These are phyloP conservation scores for Serendipita sp. DNA, from an alignment of 768 basidiomycete genomes.

Conservation along the genomic window DNA sequence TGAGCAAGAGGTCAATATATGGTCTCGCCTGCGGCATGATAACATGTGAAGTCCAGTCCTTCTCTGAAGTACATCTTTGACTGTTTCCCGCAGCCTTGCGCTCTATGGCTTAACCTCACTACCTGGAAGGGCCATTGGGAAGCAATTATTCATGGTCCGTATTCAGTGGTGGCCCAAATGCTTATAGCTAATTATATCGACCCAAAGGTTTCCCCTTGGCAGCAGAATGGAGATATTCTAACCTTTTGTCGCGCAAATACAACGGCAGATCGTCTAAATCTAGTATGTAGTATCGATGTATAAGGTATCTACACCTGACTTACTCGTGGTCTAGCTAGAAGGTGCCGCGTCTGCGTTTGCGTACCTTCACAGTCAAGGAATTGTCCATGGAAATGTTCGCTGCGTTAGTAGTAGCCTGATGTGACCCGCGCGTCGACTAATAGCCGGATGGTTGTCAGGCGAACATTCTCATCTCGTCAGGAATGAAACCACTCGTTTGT, in stretches of 20 bases:
- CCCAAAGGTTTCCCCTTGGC: conserved; percentile 43
- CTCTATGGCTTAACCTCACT: conserved; percentile 3
- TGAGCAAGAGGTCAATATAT: conserved; percentile 37
- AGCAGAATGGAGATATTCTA: conserved; percentile 38
- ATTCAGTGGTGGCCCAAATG: background rate
- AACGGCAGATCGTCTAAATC: conserved; percentile 23
- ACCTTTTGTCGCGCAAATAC: conserved; percentile 28
- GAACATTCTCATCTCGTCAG: conserved; percentile 37
- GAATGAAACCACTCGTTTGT: conserved; percentile 40
- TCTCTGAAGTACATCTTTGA: conserved; percentile 31
- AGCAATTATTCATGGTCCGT: background rate
- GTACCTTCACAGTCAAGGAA: conserved; percentile 34
- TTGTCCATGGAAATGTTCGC: conserved; percentile 35
- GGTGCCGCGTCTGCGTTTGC: conserved; percentile 41
- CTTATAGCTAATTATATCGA: background rate
- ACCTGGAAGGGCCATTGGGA: background rate
- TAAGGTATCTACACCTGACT: background rate
- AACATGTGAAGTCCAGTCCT: conserved; percentile 41
- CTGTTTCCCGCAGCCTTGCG: conserved; percentile 24
- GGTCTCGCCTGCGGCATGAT: conserved; percentile 34
- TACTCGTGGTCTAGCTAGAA: conserved; percentile 21
- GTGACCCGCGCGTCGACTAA: conserved; percentile 4
- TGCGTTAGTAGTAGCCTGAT: conserved; percentile 23
- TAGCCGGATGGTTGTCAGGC: conserved; percentile 20
- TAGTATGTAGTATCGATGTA: conserved; percentile 21